Evolutionary conservation across 805 yeast genomes (phyloP).

Genomic region (Starmerella geochares): DNA sequence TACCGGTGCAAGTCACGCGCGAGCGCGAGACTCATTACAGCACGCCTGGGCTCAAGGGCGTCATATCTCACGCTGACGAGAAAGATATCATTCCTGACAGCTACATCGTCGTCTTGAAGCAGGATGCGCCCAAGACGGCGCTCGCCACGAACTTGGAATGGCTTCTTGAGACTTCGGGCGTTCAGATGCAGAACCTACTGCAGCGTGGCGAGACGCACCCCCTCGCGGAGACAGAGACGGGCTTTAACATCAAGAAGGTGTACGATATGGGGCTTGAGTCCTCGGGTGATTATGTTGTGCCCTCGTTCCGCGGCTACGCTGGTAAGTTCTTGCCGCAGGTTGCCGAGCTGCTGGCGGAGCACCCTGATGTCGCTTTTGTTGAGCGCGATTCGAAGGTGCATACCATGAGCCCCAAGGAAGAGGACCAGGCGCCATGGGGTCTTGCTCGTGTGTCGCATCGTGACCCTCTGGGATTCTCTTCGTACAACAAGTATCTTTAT

Average conservation of each 20-base stretch:
- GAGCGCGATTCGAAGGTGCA: slow-evolving; percentile 50
- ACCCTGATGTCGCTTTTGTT: slow-evolving; percentile 46
- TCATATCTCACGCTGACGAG: slow-evolving; percentile 10
- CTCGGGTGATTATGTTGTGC: slow-evolving; percentile 6
- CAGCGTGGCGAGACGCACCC: slow-evolving; percentile 36
- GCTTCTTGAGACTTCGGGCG: slow-evolving; percentile 38
- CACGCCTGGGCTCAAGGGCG: slow-evolving; percentile 4
- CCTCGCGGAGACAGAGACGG: slow-evolving; percentile 18
- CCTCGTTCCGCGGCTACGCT: slow-evolving; percentile 59
- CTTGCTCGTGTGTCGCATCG: slow-evolving; percentile 62
- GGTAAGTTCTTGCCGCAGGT: slow-evolving; percentile 73
- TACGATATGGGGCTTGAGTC: slow-evolving; percentile 38
- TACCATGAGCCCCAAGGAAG: slow-evolving; percentile 40
- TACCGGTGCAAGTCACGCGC: not conserved
- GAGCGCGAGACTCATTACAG: not conserved
- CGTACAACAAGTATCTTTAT: slow-evolving; percentile 51
- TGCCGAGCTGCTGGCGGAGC: slow-evolving; percentile 59
- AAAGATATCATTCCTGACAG: slow-evolving; percentile 28
- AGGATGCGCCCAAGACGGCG: slow-evolving; percentile 44
- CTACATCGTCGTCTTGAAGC: slow-evolving; percentile 79
- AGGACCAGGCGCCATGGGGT: slow-evolving; percentile 68
- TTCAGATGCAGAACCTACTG: slow-evolving; percentile 23
- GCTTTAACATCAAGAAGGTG: slow-evolving; percentile 27
- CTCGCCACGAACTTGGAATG: slow-evolving; percentile 57
- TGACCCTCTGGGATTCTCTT: slow-evolving; percentile 46